Base-by-base conservation (phyloP, 768 basidiomycete genomes). In the Tricholoma terreum region DNA sequence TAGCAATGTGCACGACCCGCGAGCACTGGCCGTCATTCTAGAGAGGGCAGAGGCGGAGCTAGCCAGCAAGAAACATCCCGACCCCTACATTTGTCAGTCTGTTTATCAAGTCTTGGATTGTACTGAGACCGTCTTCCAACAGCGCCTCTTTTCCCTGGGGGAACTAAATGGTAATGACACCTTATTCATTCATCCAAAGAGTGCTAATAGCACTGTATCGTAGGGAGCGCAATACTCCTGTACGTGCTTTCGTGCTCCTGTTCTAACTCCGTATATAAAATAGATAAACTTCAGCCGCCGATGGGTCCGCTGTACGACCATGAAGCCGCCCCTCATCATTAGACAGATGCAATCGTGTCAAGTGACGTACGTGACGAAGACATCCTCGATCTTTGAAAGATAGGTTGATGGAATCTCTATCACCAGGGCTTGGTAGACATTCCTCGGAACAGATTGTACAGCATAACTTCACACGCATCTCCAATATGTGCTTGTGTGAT, bases 21-120 rank as follows among this genome's bases (percentile, higher is more conserved):
- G 94, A 60, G 86, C 87, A 19, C 75, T 97, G 52, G 88, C 89
- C 9, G 65, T 73, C n/a, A 82, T 96, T 54, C 71, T 97, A 19
- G 84, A 87, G 67, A 83, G 86, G 65, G 92, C 92, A 2, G 94
- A 96, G 73, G 87, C 84, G 2, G 72, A 82, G 8, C 76, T 95
- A 17, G 88, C 85, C 2, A 72, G 71, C 30, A 81, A 72, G 66
- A 77, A 76, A 55, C 96, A 98, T 69, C 95, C 94, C 21, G 96
- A 98, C 73, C 95, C 96, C 38, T 94, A 94, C 72, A 88, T 90
- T 69, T 74, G 95, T 98, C 72, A 76, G 94, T 86, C 30, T 15
- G 7, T n/a, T 31, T 52, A 24, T 21, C 14, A 15, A 52, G 36
- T 55, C 10, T 48, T 51, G 52, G 12, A 11, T 24, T 30, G 42